These are phyloP conservation scores for Hymenoscyphus scutula DNA, from an alignment of 2,329 filamentous ascomycete species.

Conservation along the genomic window DNA sequence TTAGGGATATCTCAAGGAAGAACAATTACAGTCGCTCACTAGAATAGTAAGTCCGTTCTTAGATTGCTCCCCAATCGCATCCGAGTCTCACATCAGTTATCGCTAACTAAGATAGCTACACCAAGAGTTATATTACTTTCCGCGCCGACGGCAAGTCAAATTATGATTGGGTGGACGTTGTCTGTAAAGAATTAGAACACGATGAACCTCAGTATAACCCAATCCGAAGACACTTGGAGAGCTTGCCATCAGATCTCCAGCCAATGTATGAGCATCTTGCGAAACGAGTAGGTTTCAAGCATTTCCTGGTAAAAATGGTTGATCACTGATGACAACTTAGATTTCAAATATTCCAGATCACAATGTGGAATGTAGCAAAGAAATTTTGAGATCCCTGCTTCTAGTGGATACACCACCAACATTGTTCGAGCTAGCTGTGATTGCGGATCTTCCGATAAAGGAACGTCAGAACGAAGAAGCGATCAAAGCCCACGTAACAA, in stretches of 20 bases:
- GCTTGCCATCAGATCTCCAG: conserved; percentile 9
- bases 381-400: conserved; percentile 6
- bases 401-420: conserved; percentile 7
- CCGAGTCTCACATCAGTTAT: background rate
- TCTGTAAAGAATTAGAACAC: conserved; percentile 6
- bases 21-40: conserved; percentile 6
- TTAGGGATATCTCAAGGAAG: background rate
- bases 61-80: background rate
- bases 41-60: background rate
- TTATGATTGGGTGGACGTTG: conserved; percentile 8
- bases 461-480: conserved; percentile 5
- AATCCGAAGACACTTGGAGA: conserved; percentile 7
- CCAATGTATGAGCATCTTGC: conserved; percentile 11
- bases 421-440: conserved; percentile 5
- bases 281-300: background rate
- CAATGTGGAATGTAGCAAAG: conserved; percentile 5
- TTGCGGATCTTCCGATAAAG: conserved; percentile 4
- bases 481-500: background rate
- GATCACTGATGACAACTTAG: background rate
- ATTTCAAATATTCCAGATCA: background rate
- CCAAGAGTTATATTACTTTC: conserved; percentile 7
- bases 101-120: background rate
- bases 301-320: background rate
- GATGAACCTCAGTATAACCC: conserved; percentile 3
- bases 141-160: conserved; percentile 8